A percentile compares a stretch with the other conserved stretches of the same genome.
These are phyloP conservation scores for Mrakia frigida DNA, from an alignment of 768 basidiomycete species.

Conservation along the genomic window DNA sequence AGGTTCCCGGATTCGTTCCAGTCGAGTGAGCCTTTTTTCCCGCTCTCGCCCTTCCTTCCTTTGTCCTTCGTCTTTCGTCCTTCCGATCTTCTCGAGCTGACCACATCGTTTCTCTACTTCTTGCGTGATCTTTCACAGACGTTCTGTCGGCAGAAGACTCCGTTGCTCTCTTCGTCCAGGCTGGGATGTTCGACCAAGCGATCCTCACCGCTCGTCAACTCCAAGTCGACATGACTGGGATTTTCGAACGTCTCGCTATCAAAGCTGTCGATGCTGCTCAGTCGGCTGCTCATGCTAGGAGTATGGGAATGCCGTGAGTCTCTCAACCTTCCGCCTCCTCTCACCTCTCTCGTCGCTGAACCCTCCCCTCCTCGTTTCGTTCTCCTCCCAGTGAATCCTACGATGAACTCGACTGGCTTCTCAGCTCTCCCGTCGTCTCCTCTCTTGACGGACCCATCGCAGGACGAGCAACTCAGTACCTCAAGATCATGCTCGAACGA, in stretches of 20 bases:
- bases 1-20: conserved; percentile 56
- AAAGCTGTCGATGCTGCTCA: conserved; percentile 27
- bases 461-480: conserved; percentile 80
- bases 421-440: conserved; percentile 63
- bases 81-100: neutral
- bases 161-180: conserved; percentile 70
- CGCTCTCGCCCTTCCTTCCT: neutral
- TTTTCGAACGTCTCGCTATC: conserved; percentile 29
- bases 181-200: conserved; percentile 71
- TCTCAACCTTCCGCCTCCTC: neutral
- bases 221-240: conserved; percentile 76
- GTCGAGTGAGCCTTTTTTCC: conserved; percentile 37
- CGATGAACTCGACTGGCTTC: conserved; percentile 74
- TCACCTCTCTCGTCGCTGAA: neutral
- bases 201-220: conserved; percentile 69
- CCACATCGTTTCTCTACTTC: conserved; percentile 8
- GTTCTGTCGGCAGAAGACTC: conserved; percentile 51
- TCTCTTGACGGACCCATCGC: conserved; percentile 77
- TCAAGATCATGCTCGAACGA: conserved; percentile 70
- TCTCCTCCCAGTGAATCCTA: conserved; percentile 49
- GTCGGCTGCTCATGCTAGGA: conserved; percentile 18
- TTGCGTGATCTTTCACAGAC: conserved; percentile 31
- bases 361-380: conserved; percentile 23
- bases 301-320: conserved; percentile 24
- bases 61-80: neutral